Base-by-base conservation (phyloP, 2,329 filamentous ascomycete genomes). In the Diaporthe humulicola region DNA sequence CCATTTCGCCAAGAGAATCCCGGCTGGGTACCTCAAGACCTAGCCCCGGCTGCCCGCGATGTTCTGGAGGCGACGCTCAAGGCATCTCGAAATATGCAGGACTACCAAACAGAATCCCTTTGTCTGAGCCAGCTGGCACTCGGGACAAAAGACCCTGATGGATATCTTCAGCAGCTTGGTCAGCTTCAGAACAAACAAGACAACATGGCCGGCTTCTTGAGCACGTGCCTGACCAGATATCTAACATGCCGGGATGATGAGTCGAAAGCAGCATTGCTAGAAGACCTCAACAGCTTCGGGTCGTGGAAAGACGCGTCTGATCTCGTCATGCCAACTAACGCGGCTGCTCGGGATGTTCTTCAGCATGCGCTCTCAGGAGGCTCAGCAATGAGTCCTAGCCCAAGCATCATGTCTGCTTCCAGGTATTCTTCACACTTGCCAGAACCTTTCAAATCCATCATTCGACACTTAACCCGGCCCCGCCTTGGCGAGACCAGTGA, bases 111-210 rank as follows among this genome's bases (percentile, higher is more conserved):
- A 25, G 28, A 71, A 38, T 19, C 22, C 3, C 4, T 10, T 17
- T 71, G 70, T 10, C 42, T 71, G 17, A 19, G 14, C 9, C 25
- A 54, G 40, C 56, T 50, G 22, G n/a, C 33, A 9, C 25, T 36
- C 10, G 15, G 56, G 22, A 33, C 56, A 10, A 48, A n/a, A 19
- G 38, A 5, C n/a, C 70, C 70, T 12, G 33, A 15, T 9, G 17
- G 4, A 12, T 28, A 36, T 14, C 33, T 71, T 22, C 9, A 52
- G 9, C 52, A 71, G 7, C 9, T 71, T 30, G 30, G 52, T 15
- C 17, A 50, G 5, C 19, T 71, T 7, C 70, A 71, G 28, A n/a
- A 28, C 25, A 61, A 71, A 22, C 70, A 71, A 28, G 4, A n/a
- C 14, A 33, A 71, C 8, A 15, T 61, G 12, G 33, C 48, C 30